Conservation (phyloP, 805 yeast species). For the Lipomyces starkeyi region DNA sequence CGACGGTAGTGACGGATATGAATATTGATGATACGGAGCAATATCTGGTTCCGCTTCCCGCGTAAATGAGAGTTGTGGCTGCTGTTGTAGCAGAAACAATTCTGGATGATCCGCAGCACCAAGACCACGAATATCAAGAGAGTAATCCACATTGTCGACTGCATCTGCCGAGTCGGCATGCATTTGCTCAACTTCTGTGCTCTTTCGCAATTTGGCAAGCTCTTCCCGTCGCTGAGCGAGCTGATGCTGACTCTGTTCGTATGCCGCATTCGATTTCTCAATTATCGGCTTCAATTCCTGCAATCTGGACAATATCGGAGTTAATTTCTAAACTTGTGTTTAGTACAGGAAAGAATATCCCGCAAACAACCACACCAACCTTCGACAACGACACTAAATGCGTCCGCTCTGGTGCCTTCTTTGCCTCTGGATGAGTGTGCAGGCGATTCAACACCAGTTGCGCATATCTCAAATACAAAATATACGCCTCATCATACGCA, state of each 20-base stretch:
- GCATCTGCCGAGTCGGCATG: background rate
- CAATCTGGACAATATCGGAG: slow-evolving; percentile 23
- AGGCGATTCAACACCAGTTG: slow-evolving; percentile 60
- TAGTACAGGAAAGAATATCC: background rate
- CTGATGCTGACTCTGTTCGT: slow-evolving; percentile 11
- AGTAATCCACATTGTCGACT: background rate
- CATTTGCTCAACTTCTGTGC: slow-evolving; percentile 9
- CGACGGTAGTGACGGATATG: slow-evolving; percentile 17
- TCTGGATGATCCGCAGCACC: slow-evolving; percentile 26
- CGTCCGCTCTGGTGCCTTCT: slow-evolving; percentile 35
- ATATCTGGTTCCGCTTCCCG: background rate
- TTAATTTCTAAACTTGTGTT: slow-evolving; percentile 6
- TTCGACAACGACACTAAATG: slow-evolving; percentile 18
- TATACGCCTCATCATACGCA: slow-evolving; percentile 57
- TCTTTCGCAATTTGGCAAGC: slow-evolving; percentile 19
- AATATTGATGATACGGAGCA: background rate
- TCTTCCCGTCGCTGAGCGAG: slow-evolving; percentile 19
- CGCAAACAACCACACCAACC: slow-evolving; percentile 22
- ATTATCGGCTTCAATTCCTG: slow-evolving; percentile 37
- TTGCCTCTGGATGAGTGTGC: slow-evolving; percentile 55
- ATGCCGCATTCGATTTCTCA: slow-evolving; percentile 31
- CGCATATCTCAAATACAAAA: slow-evolving; percentile 62
- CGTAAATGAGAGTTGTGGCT: background rate
- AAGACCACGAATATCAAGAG: slow-evolving; percentile 27
- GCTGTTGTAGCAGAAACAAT: slow-evolving; percentile 12